phyloP scores from a whole-genome alignment of 2,329 filamentous ascomycete species.

The Domatiomyces catenatus region DNA sequence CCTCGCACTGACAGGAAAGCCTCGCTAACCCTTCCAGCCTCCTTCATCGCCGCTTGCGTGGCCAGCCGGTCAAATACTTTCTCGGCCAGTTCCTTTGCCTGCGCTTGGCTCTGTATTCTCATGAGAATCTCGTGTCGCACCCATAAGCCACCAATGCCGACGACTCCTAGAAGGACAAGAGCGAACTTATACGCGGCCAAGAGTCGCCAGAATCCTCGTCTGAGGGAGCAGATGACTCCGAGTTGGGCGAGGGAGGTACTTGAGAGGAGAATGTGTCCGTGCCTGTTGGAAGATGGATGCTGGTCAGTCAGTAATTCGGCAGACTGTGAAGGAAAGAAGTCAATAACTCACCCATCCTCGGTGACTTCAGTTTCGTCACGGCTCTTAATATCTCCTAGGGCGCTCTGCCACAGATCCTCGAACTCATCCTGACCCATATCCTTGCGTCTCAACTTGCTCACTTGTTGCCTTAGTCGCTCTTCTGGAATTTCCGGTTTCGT shows the following conservation, averaged over 20 bases:
- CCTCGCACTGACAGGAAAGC: constrained; percentile 76
- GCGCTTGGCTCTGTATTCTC: neutral
- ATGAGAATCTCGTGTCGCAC: constrained; percentile 44
- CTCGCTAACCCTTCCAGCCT: constrained; percentile 49
- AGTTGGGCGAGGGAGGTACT: constrained; percentile 83
- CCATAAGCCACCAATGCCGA: constrained; percentile 43
- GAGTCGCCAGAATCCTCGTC: constrained; percentile 32
- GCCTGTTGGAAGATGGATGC: constrained; percentile 8
- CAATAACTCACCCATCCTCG: constrained; percentile 41
- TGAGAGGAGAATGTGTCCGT: constrained; percentile 51
- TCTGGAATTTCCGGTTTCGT: constrained; percentile 43
- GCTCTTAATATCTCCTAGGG: constrained; percentile 34
- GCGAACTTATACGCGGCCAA: constrained; percentile 36
- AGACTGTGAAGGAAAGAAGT: constrained; percentile 7
- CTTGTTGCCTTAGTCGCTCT: constrained; percentile 58
- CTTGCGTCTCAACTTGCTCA: constrained; percentile 62
- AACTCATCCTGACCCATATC: constrained; percentile 79
- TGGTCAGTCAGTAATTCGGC: constrained; percentile 17
- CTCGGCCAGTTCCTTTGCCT: constrained; percentile 44
- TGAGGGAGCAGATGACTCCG: constrained; percentile 54
- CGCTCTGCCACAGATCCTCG: constrained; percentile 55
- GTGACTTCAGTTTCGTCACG: constrained; percentile 45
- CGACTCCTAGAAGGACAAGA: constrained; percentile 31
- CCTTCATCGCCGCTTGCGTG: constrained; percentile 68
- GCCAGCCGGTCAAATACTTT: constrained; percentile 72